Conservation (phyloP, 805 yeast species). For the Sungouiella blattae region DNA sequence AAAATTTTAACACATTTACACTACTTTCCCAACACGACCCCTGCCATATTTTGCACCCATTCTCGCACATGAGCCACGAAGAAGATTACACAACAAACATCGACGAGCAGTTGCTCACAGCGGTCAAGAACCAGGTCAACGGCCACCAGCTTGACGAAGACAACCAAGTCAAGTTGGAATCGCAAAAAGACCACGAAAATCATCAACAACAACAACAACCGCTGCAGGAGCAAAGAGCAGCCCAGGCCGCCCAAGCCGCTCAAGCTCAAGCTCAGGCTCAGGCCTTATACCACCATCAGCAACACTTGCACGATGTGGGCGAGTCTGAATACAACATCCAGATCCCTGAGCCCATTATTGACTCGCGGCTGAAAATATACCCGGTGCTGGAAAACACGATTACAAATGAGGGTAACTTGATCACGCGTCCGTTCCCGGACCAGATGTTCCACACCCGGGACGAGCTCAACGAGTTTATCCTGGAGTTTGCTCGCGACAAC, state of each 20-base stretch:
- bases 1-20: constrained; percentile 17
- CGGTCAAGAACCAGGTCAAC: constrained; percentile 26
- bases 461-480: constrained; percentile 50
- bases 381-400: constrained; percentile 45
- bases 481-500: constrained; percentile 54
- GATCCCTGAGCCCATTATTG: constrained; percentile 45
- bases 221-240: constrained; percentile 17
- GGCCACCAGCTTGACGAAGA: constrained; percentile 25
- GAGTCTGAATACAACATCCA: constrained; percentile 43
- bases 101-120: constrained; percentile 41
- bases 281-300: constrained; percentile 19
- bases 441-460: constrained; percentile 49
- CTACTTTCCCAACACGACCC: constrained; percentile 24
- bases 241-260: constrained; percentile 13
- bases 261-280: constrained; percentile 17
- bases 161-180: constrained; percentile 27
- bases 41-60: constrained; percentile 12
- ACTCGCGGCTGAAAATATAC: constrained; percentile 40
- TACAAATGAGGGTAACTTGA: constrained; percentile 47
- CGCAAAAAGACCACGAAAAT: constrained; percentile 14
- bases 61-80: constrained; percentile 21
- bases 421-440: constrained; percentile 53
- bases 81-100: constrained; percentile 33
- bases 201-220: constrained; percentile 6
- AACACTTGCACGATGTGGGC: constrained; percentile 23